Conservation (phyloP, 176 grass and related monocot genomes). For the Triticum dicoccoides region DNA sequence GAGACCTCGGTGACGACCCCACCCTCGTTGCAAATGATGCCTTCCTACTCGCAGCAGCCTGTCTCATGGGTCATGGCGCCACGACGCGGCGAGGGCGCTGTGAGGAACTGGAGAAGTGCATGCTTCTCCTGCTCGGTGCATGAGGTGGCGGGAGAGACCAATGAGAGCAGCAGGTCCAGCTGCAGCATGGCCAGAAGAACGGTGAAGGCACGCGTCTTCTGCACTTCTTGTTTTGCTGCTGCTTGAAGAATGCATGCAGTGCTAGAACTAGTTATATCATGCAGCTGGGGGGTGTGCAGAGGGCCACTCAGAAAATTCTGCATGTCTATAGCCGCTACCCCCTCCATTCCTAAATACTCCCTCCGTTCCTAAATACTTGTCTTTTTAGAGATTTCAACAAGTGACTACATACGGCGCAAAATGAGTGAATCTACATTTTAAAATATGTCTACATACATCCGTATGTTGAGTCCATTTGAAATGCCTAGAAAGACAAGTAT, state of each 20-base stretch:
- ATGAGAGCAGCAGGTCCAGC: neutral
- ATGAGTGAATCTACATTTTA: too few relatives aligned
- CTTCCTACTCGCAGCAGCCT: constrained; percentile 20
- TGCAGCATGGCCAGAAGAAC: neutral
- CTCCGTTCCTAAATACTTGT: too few relatives aligned
- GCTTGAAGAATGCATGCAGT: neutral
- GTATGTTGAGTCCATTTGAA: too few relatives aligned
- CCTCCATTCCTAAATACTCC: too few relatives aligned
- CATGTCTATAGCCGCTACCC: too few relatives aligned
- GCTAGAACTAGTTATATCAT: neutral
- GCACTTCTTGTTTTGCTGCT: neutral
- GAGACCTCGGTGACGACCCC: neutral
- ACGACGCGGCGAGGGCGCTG: neutral
- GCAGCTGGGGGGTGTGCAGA: too few relatives aligned
- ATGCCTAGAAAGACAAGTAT: too few relatives aligned
- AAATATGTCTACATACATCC: too few relatives aligned
- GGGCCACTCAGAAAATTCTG: too few relatives aligned
- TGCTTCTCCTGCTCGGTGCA: neutral
- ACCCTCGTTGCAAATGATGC: neutral
- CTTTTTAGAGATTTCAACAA: too few relatives aligned
- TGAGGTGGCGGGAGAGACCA: neutral
- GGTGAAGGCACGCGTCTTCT: neutral
- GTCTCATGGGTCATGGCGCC: neutral
- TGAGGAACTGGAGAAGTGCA: neutral
- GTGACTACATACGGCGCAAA: too few relatives aligned